Percentiles rank a stretch among this genome's conserved stretches.
These are phyloP conservation scores for Ustilago trichophora DNA, from an alignment of 1,284 basidiomycete genomes.

Conservation along the genomic window DNA sequence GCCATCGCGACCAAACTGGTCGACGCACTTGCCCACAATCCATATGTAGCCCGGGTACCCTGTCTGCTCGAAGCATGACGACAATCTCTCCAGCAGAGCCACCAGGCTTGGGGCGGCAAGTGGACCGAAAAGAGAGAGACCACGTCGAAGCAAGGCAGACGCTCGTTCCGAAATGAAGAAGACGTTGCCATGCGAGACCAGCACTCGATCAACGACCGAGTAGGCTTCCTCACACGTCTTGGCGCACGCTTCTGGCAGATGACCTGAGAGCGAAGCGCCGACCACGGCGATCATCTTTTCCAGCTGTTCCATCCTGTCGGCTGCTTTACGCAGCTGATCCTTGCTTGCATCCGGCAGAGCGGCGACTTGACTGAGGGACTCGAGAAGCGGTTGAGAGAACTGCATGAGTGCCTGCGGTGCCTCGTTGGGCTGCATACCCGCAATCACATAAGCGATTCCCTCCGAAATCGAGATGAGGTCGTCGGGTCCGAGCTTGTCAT, in stretches of 20 bases:
- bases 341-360: conserved; percentile 68
- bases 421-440: conserved; percentile 82
- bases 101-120: conserved; percentile 77
- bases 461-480: conserved; percentile 92
- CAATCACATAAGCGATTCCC: conserved; percentile 93
- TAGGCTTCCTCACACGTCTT: conserved; percentile 83
- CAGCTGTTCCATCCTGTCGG: conserved; percentile 71
- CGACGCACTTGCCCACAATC: conserved; percentile 83
- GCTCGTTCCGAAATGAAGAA: conserved; percentile 84
- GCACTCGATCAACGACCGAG: conserved; percentile 81
- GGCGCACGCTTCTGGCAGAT: conserved; percentile 79
- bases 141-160: conserved; percentile 86
- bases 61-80: conserved; percentile 79
- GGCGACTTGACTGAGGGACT: conserved; percentile 67
- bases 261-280: conserved; percentile 15
- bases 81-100: conserved; percentile 79
- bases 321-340: conserved; percentile 74
- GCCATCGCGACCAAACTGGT: conserved; percentile 47
- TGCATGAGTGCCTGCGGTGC: conserved; percentile 82
- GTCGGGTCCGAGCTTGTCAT: conserved; percentile 80
- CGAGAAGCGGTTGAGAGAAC: conserved; percentile 75
- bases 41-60: conserved; percentile 90
- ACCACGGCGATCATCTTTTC: conserved; percentile 55
- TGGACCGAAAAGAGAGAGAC: conserved; percentile 81
- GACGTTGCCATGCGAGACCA: conserved; percentile 80